phyloP scores from a whole-genome alignment of 352 stramenopile species.

The Phytophthora foliorum region DNA sequence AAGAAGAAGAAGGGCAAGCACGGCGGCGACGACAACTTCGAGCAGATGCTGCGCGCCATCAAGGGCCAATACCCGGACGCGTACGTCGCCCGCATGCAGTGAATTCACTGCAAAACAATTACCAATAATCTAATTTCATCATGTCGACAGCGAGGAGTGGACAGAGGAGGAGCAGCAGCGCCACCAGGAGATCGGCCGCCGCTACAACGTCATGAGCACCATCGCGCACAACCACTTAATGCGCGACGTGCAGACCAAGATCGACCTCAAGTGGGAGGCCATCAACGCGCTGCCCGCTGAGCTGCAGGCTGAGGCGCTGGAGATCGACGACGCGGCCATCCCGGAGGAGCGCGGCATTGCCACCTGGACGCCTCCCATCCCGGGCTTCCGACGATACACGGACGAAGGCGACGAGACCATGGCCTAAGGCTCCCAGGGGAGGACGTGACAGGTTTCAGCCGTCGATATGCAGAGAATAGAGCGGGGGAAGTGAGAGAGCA shows the following conservation, averaged over 20 bases:
- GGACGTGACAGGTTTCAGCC: conserved; percentile 17
- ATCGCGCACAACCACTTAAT: conserved; percentile 91
- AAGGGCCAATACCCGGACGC: conserved; percentile 80
- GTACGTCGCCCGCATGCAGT: conserved; percentile 47
- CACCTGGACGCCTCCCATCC: conserved; percentile 90
- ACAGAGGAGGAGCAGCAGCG: conserved; percentile 83
- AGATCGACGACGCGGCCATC: conserved; percentile 68
- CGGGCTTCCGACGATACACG: conserved; percentile 87
- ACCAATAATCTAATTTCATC: background rate
- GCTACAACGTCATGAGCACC: conserved; percentile 83
- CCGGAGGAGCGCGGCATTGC: conserved; percentile 80
- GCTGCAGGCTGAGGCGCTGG: conserved; percentile 82
- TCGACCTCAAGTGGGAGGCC: conserved; percentile 92
- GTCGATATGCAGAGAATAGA: conserved; percentile 34
- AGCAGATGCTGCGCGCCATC: conserved; percentile 86
- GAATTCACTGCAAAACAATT: background rate
- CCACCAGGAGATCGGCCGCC: conserved; percentile 83
- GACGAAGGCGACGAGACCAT: conserved; percentile 55
- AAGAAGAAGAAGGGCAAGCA: conserved; percentile 72
- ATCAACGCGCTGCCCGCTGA: conserved; percentile 89
- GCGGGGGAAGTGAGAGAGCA: conserved; percentile 26
- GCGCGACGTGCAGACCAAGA: conserved; percentile 92
- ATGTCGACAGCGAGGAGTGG: conserved; percentile 65
- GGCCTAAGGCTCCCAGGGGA: conserved; percentile 18
- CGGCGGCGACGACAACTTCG: conserved; percentile 77